phyloP scores from a whole-genome alignment of 2,329 filamentous ascomycete species.

The Cercospora berteroae region DNA sequence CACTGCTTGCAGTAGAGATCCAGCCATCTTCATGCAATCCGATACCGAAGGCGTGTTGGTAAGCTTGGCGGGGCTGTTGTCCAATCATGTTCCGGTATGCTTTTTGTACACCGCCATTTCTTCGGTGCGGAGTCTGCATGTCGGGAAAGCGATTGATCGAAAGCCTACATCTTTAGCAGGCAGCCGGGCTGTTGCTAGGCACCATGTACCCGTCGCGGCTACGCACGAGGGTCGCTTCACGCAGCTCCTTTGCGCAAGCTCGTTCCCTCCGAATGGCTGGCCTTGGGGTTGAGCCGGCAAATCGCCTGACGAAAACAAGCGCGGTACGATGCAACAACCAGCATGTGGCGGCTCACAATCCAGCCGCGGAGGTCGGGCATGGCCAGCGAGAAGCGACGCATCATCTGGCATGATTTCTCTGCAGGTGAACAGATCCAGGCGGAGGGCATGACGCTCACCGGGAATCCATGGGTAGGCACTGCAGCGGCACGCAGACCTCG shows the following conservation, averaged over 20 bases:
- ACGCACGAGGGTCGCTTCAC: not conserved
- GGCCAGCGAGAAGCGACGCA: not conserved
- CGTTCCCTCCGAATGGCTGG: not conserved
- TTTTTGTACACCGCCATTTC: slow-evolving; percentile 5
- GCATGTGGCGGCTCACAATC: not conserved
- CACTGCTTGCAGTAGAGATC: not conserved
- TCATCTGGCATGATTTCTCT: not conserved
- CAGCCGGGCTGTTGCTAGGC: slow-evolving; percentile 4
- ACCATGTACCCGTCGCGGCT: slow-evolving; percentile 2
- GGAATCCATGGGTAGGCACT: slow-evolving; percentile 1
- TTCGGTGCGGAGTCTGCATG: slow-evolving; percentile 1
- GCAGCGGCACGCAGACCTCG: slow-evolving; percentile 11
- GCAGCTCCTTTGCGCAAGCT: not conserved
- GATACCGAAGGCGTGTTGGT: not conserved
- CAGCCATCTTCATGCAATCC: not conserved
- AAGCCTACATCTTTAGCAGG: slow-evolving; percentile 4
- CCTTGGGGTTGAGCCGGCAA: not conserved
- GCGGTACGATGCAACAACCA: not conserved
- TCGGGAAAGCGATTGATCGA: not conserved
- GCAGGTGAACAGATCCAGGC: not conserved
- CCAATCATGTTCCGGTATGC: not conserved
- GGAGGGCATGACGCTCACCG: not conserved
- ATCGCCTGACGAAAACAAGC: not conserved
- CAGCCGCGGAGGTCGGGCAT: not conserved
- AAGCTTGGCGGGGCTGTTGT: not conserved